A percentile compares a stretch with the other conserved stretches of the same genome.
phyloP scores from a whole-genome alignment of 2,329 filamentous ascomycete genomes.

The Scedosporium minutisporum region DNA sequence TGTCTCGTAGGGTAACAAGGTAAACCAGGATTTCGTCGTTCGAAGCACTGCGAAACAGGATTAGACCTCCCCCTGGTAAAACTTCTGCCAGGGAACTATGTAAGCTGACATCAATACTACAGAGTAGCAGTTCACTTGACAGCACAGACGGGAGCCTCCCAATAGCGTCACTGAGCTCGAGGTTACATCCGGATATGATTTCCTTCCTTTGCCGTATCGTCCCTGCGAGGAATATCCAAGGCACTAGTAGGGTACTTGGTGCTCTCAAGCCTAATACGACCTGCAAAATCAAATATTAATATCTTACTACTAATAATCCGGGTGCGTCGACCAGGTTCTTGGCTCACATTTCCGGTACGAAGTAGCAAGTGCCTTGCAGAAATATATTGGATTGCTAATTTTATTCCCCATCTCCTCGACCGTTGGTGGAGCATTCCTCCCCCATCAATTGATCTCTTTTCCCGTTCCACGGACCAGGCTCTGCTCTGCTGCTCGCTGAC shows the following conservation, averaged over 20 bases:
- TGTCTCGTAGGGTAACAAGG: too few relatives aligned
- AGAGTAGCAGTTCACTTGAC: too few relatives aligned
- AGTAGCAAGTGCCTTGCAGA: slow-evolving; percentile 3
- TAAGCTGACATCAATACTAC: too few relatives aligned
- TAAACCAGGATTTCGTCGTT: too few relatives aligned
- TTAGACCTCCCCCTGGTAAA: too few relatives aligned
- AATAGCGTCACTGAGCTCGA: not conserved
- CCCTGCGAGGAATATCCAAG: not conserved
- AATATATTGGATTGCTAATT: slow-evolving; percentile 6
- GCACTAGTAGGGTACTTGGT: not conserved
- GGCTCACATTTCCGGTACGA: not conserved
- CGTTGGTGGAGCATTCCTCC: not conserved
- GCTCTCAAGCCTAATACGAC: not conserved
- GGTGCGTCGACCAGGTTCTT: not conserved
- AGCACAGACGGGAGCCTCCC: not conserved
- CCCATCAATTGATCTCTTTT: not conserved
- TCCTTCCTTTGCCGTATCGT: not conserved
- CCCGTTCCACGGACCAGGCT: too few relatives aligned
- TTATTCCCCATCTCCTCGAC: not conserved
- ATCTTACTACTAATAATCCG: not conserved
- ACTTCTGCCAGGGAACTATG: too few relatives aligned
- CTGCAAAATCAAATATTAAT: not conserved
- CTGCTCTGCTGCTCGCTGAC: too few relatives aligned
- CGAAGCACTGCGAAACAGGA: too few relatives aligned
- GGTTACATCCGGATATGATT: not conserved